Evolutionary conservation across 345 rosid species (phyloP).

Genomic region (Eucalyptus pauciflora): DNA sequence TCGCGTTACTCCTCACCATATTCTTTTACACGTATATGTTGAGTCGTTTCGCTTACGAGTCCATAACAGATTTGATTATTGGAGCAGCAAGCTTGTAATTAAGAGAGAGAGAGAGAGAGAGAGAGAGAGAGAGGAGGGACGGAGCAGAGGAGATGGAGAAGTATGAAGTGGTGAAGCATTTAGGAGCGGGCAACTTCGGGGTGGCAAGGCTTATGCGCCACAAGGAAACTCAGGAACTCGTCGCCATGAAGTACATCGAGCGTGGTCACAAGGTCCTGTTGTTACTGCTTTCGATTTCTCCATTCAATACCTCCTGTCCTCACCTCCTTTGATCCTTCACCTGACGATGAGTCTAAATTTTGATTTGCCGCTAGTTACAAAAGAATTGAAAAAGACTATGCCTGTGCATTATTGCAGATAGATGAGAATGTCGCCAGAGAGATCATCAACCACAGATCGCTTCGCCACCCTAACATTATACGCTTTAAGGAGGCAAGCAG

Average conservation of each 20-base stretch:
- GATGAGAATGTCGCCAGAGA: conserved; percentile 96
- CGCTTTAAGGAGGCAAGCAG: conserved; percentile 68
- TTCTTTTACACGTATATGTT: background rate
- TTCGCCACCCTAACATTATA: conserved; percentile 83
- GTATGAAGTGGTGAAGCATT: conserved; percentile 69
- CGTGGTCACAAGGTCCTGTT: conserved; percentile 66
- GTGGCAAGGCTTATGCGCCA: conserved; percentile 75
- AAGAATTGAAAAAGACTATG: background rate
- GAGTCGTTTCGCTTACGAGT: background rate
- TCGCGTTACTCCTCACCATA: background rate
- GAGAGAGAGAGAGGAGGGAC: background rate
- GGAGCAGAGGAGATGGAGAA: conserved; percentile 79
- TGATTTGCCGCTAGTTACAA: background rate
- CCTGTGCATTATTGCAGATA: conserved; percentile 27
- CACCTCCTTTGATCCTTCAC: background rate
- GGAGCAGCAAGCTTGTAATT: background rate
- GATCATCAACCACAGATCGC: conserved; percentile 92
- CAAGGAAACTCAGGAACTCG: conserved; percentile 77
- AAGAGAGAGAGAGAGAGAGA: too few species aligned
- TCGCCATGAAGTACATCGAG: conserved; percentile 91
- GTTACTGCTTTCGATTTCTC: background rate
- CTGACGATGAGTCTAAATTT: background rate
- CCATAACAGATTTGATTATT: background rate
- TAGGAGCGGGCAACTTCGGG: conserved; percentile 88
- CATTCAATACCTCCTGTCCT: background rate